These are phyloP conservation scores for Combretum micranthum DNA, from an alignment of 345 rosid genomes.

Conservation along the genomic window DNA sequence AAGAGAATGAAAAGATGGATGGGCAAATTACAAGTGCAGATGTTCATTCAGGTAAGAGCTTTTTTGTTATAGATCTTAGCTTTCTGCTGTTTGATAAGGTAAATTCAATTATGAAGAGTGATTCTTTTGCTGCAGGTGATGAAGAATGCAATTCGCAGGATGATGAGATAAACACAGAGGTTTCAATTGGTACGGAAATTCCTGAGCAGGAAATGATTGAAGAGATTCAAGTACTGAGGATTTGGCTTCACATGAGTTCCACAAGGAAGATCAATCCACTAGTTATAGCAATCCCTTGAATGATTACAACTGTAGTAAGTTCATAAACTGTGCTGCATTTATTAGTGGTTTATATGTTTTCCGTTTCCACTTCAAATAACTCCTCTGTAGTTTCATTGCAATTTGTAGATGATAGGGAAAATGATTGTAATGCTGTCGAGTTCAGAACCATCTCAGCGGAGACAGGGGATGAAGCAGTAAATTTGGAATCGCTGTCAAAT, in stretches of 20 bases:
- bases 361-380: too few relatives aligned
- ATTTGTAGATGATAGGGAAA: slow-evolving; percentile 20
- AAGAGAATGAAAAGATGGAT: slow-evolving; percentile 9
- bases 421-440: slow-evolving; percentile 35
- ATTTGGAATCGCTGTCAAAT: not conserved
- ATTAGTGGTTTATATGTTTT: too few relatives aligned
- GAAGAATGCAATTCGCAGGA: slow-evolving; percentile 31
- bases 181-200: slow-evolving; percentile 84
- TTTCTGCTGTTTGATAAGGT: not conserved
- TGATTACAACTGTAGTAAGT: slow-evolving; percentile 30
- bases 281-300: slow-evolving; percentile 15
- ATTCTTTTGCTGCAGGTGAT: slow-evolving; percentile 24
- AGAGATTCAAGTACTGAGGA: slow-evolving; percentile 27
- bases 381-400: too few relatives aligned
- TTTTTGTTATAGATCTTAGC: not conserved
- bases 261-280: slow-evolving; percentile 19
- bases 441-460: slow-evolving; percentile 36
- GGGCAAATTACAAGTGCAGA: slow-evolving; percentile 18
- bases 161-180: slow-evolving; percentile 60
- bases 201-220: slow-evolving; percentile 67
- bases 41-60: slow-evolving; percentile 35
- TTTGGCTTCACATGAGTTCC: slow-evolving; percentile 14
- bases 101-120: not conserved
- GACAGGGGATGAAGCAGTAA: slow-evolving; percentile 3
- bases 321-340: not conserved